Conservation (phyloP, 2,329 filamentous ascomycete genomes). For the Neocatenulostroma microsporum region DNA sequence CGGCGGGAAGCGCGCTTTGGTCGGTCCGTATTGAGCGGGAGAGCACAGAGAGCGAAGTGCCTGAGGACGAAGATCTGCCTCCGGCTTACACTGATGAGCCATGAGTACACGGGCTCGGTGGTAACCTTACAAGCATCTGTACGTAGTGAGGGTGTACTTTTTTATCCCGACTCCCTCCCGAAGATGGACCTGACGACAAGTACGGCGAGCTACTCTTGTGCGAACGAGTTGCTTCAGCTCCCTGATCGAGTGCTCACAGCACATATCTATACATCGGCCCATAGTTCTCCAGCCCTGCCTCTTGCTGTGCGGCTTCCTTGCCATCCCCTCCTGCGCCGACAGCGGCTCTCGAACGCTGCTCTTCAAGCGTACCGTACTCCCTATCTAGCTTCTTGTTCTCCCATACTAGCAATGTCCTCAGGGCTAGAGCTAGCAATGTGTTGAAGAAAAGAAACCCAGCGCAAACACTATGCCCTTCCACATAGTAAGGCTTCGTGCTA, state of each 20-base stretch:
- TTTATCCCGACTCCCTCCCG: no score
- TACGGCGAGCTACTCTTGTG: no score
- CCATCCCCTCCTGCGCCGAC: constrained; percentile 7
- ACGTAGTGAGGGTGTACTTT: no score
- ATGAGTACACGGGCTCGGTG: no score
- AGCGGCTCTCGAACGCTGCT: constrained; percentile 12
- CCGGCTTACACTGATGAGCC: constrained; percentile 26
- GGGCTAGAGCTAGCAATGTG: constrained; percentile 43
- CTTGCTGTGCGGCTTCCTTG: no score
- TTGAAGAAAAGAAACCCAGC: constrained; percentile 55
- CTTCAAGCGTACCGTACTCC: constrained; percentile 32
- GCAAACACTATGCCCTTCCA: constrained; percentile 52
- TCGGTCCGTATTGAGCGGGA: constrained; percentile 66
- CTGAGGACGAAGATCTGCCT: constrained; percentile 18
- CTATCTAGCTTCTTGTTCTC: constrained; percentile 54
- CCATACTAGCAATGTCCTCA: constrained; percentile 48
- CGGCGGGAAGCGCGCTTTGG: constrained; percentile 80
- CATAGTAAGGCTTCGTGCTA: constrained; percentile 37
- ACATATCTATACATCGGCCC: no score
- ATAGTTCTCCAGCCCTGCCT: constrained; percentile 23
- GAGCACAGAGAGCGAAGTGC: constrained; percentile 6
- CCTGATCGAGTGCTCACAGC: no score
- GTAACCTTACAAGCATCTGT: no score
- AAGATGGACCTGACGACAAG: no score
- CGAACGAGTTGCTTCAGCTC: no score